Evolutionary conservation across 2,329 filamentous ascomycete species (phyloP).

Genomic region (Alternaria sp.): DNA sequence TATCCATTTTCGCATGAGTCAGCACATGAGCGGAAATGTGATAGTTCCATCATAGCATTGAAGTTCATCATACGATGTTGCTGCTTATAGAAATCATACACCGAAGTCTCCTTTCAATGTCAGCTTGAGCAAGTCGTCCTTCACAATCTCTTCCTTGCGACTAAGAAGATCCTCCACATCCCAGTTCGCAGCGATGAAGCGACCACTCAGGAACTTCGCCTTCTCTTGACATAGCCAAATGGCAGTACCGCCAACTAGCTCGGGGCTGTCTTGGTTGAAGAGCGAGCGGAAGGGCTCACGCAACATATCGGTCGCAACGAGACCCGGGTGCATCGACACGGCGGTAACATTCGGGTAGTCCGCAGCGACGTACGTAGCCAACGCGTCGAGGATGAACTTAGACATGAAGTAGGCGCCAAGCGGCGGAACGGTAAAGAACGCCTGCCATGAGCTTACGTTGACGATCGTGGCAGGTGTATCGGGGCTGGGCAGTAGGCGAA

Average conservation of each 20-base stretch:
- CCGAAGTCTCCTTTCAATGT: slow-evolving; percentile 22
- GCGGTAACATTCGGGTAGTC: slow-evolving; percentile 24
- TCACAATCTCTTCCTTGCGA: slow-evolving; percentile 25
- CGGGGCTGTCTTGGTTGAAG: slow-evolving; percentile 29
- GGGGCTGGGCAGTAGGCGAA: slow-evolving; percentile 23
- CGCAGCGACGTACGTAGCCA: slow-evolving; percentile 20
- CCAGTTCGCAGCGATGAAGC: slow-evolving; percentile 37
- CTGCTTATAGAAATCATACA: neutral
- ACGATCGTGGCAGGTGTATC: slow-evolving; percentile 31
- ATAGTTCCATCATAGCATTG: neutral
- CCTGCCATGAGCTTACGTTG: slow-evolving; percentile 13
- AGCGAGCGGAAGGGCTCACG: slow-evolving; percentile 16
- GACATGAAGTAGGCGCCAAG: slow-evolving; percentile 17
- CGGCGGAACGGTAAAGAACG: slow-evolving; percentile 15
- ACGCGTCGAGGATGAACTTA: slow-evolving; percentile 15
- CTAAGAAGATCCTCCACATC: slow-evolving; percentile 37
- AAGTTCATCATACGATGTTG: neutral
- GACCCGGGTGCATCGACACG: slow-evolving; percentile 21
- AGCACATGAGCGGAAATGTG: neutral
- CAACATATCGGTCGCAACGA: slow-evolving; percentile 23
- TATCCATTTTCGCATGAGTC: neutral
- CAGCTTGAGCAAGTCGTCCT: slow-evolving; percentile 21
- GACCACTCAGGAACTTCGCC: slow-evolving; percentile 35
- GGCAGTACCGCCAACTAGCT: slow-evolving; percentile 34
- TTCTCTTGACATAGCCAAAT: slow-evolving; percentile 35